Evolutionary conservation across 2,329 filamentous ascomycete species (phyloP).

Genomic region (Didymella keratinophila): DNA sequence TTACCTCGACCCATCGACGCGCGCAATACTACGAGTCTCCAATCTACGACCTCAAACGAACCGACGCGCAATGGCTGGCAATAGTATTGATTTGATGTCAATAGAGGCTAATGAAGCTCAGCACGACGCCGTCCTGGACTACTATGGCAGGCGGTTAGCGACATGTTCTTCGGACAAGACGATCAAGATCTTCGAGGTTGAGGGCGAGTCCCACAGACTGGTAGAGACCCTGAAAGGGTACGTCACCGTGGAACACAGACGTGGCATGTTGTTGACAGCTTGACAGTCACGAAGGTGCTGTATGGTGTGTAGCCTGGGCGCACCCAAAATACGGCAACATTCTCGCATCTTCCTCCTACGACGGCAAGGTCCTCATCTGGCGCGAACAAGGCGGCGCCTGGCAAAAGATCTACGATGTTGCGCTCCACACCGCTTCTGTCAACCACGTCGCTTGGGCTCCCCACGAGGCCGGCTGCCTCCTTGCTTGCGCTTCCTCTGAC

Average conservation of each 20-base stretch:
- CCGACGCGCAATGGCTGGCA: slow-evolving; percentile 25
- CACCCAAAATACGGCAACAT: slow-evolving; percentile 99
- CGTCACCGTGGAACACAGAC: slow-evolving; percentile 33
- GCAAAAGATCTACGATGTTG: slow-evolving; percentile 90
- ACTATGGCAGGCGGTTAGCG: slow-evolving; percentile 94
- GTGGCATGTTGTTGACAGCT: slow-evolving; percentile 25
- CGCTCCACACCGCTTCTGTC: slow-evolving; percentile 92
- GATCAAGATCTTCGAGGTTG: slow-evolving; percentile 99
- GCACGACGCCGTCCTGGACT: slow-evolving; percentile 99
- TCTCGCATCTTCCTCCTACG: slow-evolving; percentile 92
- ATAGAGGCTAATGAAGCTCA: slow-evolving; percentile 54
- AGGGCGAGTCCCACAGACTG: slow-evolving; percentile 88
- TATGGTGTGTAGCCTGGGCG: slow-evolving; percentile 96
- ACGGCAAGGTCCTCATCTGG: slow-evolving; percentile 99
- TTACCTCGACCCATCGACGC: neutral
- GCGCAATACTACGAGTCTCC: neutral
- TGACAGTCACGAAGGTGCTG: slow-evolving; percentile 90
- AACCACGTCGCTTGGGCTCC: slow-evolving; percentile 99
- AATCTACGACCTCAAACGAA: slow-evolving; percentile 1
- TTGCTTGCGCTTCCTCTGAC: slow-evolving; percentile 93
- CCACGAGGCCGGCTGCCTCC: slow-evolving; percentile 91
- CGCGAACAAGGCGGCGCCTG: slow-evolving; percentile 73
- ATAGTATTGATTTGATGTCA: slow-evolving; percentile 38
- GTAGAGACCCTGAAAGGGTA: slow-evolving; percentile 95
- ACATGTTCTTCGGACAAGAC: slow-evolving; percentile 98